Base-by-base conservation (phyloP, 1,284 basidiomycete species). In the Pyrrhoderma noxium region DNA sequence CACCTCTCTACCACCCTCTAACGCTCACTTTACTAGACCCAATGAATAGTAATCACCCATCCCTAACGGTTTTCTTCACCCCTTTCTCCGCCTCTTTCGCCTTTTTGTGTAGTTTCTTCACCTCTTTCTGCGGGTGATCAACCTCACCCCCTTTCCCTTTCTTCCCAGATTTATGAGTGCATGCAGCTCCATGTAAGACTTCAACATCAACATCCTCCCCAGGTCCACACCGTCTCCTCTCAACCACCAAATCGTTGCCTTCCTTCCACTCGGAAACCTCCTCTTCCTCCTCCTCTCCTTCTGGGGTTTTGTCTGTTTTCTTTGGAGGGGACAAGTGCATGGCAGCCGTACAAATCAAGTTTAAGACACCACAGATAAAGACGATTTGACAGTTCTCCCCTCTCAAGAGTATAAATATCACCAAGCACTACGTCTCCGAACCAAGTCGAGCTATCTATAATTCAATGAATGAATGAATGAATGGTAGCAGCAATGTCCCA, bases 141-240 rank as follows among this genome's bases (percentile, higher is more conserved):
- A 7, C n/a, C 38, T 21, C 38, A 40, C 34, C 38, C 22, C 45
- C 22, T 23, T 21, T 37, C 34, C n/a, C 1, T 22, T 22, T 22
- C 35, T 7, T 37, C n/a, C 45, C 11, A 21, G 2, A 13, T 4
- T 0, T 19, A 13, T 19, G 19, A 25, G n/a, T 21, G 22, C 22
- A 2, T 25, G n/a, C n/a, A n/a, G n/a, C 46, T 8, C 46, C 46
- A 2, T 21, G 35, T 16, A 47, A n/a, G 5, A 47, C 46, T 11
- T 47, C 35, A 3, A 47, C 46, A 16, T 47, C 19, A 1, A 47
- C 46, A 21, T 47, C 46, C 22, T 38, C 46, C 8, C 46, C 46
- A 13, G 46, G 46, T 8, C 8, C 37, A 23, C 46, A 5, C 37
- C 36, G 35, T 21, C 38, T 14, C 13, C 46, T 8, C 37, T 47